Evolutionary conservation across 2,329 filamentous ascomycete genomes (phyloP).

Genomic region (Raffaelea albimanens): DNA sequence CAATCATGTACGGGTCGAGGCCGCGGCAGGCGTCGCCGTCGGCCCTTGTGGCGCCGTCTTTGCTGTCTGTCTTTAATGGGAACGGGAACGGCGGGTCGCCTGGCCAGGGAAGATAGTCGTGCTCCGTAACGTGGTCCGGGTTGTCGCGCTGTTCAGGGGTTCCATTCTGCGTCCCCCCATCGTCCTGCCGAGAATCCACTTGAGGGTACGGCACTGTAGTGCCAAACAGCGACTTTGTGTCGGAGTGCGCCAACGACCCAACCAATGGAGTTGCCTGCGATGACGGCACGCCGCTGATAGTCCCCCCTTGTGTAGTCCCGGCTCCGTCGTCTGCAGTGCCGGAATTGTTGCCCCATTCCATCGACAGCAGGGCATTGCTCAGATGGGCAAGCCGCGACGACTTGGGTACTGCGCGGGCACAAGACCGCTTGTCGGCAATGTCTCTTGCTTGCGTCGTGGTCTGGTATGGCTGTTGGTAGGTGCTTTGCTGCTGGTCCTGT

Average conservation of each 20-base stretch:
- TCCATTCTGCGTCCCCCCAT: no score
- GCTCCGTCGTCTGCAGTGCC: no score
- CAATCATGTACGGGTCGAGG: constrained; percentile 45
- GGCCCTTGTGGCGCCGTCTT: constrained; percentile 4
- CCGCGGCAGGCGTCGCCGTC: constrained; percentile 22
- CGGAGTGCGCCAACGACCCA: no score
- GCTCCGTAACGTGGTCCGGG: constrained; percentile 38
- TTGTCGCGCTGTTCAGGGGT: no score
- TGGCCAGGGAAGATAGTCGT: constrained; percentile 50
- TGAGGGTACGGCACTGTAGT: no score
- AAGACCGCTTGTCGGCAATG: not conserved
- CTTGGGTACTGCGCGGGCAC: no score
- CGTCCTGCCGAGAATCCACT: no score
- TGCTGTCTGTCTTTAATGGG: constrained; percentile 17
- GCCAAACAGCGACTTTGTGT: no score
- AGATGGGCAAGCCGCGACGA: constrained; percentile 7
- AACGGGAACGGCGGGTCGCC: constrained; percentile 48
- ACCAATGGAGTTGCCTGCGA: no score
- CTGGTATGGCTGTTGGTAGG: not conserved
- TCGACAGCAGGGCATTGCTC: constrained; percentile 8
- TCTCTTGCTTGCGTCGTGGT: not conserved
- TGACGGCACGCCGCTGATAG: no score
- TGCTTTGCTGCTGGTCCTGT: no score
- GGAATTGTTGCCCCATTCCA: no score
- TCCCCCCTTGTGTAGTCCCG: not conserved